Conservation (phyloP, 768 basidiomycete genomes). For the Auricularia cornea region DNA sequence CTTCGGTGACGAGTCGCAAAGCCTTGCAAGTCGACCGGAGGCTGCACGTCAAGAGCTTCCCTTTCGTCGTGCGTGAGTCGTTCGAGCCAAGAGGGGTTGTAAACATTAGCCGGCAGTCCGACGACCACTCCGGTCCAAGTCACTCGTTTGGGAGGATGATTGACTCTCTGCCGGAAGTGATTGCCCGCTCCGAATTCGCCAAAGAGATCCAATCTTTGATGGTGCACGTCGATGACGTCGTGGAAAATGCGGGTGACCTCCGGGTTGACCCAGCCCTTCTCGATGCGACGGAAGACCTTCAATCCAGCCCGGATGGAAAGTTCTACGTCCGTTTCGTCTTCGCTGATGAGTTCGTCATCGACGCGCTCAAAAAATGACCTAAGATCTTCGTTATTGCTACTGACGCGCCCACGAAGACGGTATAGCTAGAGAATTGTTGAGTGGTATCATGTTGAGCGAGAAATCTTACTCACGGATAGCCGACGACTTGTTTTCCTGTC, state of each 20-base stretch:
- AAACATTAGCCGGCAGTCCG: not conserved
- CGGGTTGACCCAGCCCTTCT: not conserved
- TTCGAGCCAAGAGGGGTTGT: not conserved
- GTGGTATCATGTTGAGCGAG: too few relatives aligned
- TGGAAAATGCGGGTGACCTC: not conserved
- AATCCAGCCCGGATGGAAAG: not conserved
- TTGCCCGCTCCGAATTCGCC: not conserved
- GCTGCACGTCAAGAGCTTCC: too few relatives aligned
- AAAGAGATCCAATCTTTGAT: not conserved
- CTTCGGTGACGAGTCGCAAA: too few relatives aligned
- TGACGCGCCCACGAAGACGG: too few relatives aligned
- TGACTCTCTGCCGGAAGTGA: not conserved
- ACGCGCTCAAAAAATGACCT: too few relatives aligned
- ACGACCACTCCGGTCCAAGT: not conserved
- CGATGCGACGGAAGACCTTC: not conserved
- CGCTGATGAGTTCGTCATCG: not conserved
- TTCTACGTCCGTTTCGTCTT: not conserved
- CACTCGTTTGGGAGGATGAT: not conserved
- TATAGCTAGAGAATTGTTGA: too few relatives aligned
- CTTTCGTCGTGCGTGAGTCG: not conserved
- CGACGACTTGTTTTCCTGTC: too few relatives aligned
- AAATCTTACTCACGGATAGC: too few relatives aligned
- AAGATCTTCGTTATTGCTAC: too few relatives aligned
- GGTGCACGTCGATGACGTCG: not conserved
- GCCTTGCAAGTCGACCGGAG: too few relatives aligned